These are phyloP conservation scores for Debaryomyces sp. DNA, from an alignment of 1,139 yeast genomes.

Conservation along the genomic window DNA sequence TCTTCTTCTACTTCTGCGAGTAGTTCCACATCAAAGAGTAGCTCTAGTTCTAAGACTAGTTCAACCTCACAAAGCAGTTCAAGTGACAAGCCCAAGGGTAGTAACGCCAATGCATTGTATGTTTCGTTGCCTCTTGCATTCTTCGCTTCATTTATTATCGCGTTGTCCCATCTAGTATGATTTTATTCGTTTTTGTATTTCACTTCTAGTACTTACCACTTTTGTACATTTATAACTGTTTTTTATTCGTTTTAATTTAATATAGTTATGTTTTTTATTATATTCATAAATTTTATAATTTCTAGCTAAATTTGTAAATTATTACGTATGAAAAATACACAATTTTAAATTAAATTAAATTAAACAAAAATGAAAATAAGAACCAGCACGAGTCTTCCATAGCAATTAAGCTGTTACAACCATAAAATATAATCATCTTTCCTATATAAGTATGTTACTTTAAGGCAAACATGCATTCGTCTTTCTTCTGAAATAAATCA, in stretches of 20 bases:
- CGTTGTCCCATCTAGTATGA: conserved; percentile 1
- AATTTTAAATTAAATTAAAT: too few relatives aligned
- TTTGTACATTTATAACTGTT: neutral
- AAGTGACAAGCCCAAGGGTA: neutral
- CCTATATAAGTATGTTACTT: too few relatives aligned
- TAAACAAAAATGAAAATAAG: too few relatives aligned
- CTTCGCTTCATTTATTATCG: neutral
- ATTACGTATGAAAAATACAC: too few relatives aligned
- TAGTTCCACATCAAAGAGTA: neutral
- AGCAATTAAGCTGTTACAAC: too few relatives aligned
- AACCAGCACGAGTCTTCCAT: too few relatives aligned
- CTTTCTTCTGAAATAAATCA: too few relatives aligned
- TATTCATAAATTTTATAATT: too few relatives aligned
- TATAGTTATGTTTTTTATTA: too few relatives aligned
- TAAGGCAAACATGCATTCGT: too few relatives aligned
- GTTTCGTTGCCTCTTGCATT: neutral
- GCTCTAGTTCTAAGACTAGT: neutral
- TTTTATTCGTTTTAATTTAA: neutral
- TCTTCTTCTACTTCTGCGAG: conserved; percentile 2
- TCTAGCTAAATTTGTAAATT: too few relatives aligned
- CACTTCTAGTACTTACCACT: neutral
- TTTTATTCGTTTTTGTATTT: neutral
- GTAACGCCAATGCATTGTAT: neutral
- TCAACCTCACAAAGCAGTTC: conserved; percentile 2
- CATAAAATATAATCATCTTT: too few relatives aligned